Conservation (phyloP, 768 basidiomycete genomes). For the Clathrus columnatus region DNA sequence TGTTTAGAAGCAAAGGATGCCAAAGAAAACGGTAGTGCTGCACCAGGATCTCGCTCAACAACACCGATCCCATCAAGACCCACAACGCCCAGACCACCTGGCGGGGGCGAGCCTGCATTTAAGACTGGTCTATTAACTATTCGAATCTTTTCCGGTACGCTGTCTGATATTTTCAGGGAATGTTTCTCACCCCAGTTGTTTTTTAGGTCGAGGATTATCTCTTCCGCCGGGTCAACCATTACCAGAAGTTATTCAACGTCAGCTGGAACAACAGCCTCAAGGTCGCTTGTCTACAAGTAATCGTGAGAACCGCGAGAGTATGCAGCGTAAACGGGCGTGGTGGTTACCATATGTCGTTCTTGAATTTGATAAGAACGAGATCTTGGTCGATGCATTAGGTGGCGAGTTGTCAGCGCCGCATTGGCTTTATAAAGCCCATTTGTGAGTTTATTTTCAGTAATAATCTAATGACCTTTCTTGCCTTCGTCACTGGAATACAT, state of each 20-base stretch:
- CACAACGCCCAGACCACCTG: conserved; percentile 52
- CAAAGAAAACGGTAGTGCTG: conserved; percentile 55
- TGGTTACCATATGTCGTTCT: conserved; percentile 97
- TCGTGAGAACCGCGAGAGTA: conserved; percentile 61
- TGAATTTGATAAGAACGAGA: conserved; percentile 97
- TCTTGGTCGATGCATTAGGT: conserved; percentile 90
- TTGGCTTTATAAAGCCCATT: conserved; percentile 95
- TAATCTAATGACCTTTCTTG: neutral
- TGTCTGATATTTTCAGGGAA: neutral
- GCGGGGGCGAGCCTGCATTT: conserved; percentile 9
- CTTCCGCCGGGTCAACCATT: conserved; percentile 71
- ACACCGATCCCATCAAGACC: conserved; percentile 78
- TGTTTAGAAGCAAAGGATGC: conserved; percentile 45
- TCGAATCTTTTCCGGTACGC: conserved; percentile 83
- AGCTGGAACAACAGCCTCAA: conserved; percentile 54
- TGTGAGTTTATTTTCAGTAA: conserved; percentile 58
- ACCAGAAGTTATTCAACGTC: conserved; percentile 79
- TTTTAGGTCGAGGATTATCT: conserved; percentile 66
- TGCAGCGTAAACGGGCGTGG: conserved; percentile 91
- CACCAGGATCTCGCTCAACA: conserved; percentile 59
- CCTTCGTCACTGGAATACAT: conserved; percentile 3
- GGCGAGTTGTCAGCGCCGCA: conserved; percentile 86
- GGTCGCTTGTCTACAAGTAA: conserved; percentile 50
- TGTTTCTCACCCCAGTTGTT: conserved; percentile 18
- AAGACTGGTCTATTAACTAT: conserved; percentile 79